Evolutionary conservation across 805 yeast species (phyloP).

Genomic region (Cyberlindnera xishuangbannaensis): DNA sequence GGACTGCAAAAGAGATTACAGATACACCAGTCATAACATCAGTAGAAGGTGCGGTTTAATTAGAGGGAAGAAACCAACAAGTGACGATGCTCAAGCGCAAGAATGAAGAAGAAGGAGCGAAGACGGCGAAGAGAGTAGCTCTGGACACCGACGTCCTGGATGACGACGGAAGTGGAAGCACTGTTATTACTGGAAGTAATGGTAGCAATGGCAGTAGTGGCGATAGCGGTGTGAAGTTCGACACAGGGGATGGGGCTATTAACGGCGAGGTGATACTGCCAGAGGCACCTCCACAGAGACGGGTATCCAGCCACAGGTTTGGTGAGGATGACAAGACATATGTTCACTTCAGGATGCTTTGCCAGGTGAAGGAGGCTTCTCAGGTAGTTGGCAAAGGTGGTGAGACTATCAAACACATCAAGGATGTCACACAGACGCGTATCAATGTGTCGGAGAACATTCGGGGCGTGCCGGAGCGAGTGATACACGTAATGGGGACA

Average conservation of each 20-base stretch:
- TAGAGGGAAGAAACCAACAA: not conserved
- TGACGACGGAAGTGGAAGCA: too few relatives aligned
- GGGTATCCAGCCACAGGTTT: too few relatives aligned
- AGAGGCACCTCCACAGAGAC: too few relatives aligned
- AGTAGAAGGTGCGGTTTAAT: too few relatives aligned
- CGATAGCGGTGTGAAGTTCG: too few relatives aligned
- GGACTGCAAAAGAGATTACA: too few relatives aligned
- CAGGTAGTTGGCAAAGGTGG: slow-evolving; percentile 76
- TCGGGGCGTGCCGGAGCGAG: slow-evolving; percentile 67
- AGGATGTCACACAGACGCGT: slow-evolving; percentile 56
- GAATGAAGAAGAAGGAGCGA: slow-evolving; percentile 48
- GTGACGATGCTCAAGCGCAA: slow-evolving; percentile 45
- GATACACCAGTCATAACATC: too few relatives aligned
- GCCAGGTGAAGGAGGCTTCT: slow-evolving; percentile 72
- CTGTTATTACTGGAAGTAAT: too few relatives aligned
- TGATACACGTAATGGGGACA: slow-evolving; percentile 66
- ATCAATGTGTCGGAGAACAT: slow-evolving; percentile 70
- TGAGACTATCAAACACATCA: slow-evolving; percentile 59
- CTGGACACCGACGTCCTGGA: slow-evolving; percentile 57
- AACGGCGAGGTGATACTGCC: too few relatives aligned
- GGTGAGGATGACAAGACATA: slow-evolving; percentile 20
- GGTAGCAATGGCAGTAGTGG: too few relatives aligned
- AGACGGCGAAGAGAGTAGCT: slow-evolving; percentile 57
- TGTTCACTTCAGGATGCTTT: slow-evolving; percentile 67
- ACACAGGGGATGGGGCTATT: too few relatives aligned